These are phyloP conservation scores for Pseudonitzschia multistriata DNA, from an alignment of 108 stramenopile genomes.

Conservation along the genomic window DNA sequence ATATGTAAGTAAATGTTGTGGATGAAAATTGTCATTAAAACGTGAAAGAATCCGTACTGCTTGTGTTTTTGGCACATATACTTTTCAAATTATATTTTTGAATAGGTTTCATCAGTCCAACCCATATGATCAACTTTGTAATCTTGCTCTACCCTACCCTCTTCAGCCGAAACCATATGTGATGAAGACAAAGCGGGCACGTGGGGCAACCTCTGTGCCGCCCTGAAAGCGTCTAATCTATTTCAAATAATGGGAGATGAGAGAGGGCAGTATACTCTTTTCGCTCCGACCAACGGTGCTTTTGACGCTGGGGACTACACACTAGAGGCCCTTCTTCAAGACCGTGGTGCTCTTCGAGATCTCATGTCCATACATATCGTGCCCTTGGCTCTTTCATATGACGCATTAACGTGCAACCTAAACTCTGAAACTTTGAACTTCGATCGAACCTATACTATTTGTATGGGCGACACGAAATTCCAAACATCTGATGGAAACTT, in stretches of 20 bases:
- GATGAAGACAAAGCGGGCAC: background rate
- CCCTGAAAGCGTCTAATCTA: background rate
- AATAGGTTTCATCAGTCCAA: background rate
- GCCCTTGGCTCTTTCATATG: background rate
- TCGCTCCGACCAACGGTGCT: slow-evolving; percentile 8
- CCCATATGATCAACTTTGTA: background rate
- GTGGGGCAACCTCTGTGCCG: slow-evolving; percentile 2
- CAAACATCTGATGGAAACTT: slow-evolving; percentile 7
- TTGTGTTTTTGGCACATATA: no score
- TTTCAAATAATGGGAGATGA: background rate
- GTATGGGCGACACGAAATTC: background rate
- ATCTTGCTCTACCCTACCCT: background rate
- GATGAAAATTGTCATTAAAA: no score
- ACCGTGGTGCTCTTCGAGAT: background rate
- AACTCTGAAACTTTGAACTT: slow-evolving; percentile 2
- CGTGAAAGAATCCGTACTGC: no score
- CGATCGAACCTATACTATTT: background rate
- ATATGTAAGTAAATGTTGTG: no score
- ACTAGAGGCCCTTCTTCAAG: background rate
- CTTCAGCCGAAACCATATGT: background rate
- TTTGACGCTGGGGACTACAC: background rate
- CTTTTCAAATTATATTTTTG: no score
- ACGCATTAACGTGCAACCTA: background rate
- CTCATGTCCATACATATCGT: slow-evolving; percentile 9
- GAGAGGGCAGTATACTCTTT: background rate